phyloP scores from a whole-genome alignment of 441 rosid genomes.

The Flueggea neowawraea region DNA sequence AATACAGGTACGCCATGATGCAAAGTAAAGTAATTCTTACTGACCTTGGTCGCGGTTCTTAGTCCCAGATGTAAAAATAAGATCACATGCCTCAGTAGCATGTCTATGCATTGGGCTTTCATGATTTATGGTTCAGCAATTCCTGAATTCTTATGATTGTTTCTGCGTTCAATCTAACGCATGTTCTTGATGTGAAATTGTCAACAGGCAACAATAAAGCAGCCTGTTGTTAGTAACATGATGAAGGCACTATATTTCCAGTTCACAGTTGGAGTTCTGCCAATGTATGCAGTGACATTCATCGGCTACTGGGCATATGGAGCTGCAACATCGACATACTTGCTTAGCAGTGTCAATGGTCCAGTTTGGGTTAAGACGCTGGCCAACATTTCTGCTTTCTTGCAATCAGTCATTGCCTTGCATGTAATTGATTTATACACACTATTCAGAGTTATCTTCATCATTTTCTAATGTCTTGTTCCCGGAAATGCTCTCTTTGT shows the following conservation, averaged over 20 bases:
- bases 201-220: slow-evolving; percentile 79
- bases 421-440: slow-evolving; percentile 42
- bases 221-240: slow-evolving; percentile 79
- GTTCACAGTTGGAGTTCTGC: slow-evolving; percentile 68
- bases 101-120: background rate
- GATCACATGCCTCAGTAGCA: no score
- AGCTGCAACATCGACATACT: slow-evolving; percentile 54
- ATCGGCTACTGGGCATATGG: slow-evolving; percentile 99
- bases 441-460: no score
- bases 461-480: background rate
- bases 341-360: slow-evolving; percentile 73
- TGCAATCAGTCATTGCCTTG: slow-evolving; percentile 80
- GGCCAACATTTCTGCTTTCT: slow-evolving; percentile 77
- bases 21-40: slow-evolving; percentile 1
- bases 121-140: background rate
- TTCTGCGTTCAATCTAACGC: background rate
- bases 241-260: slow-evolving; percentile 85
- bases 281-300: slow-evolving; percentile 68
- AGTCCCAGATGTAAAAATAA: no score
- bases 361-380: slow-evolving; percentile 79
- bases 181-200: background rate
- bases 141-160: background rate
- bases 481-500: background rate
- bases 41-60: background rate
- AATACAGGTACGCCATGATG: slow-evolving; percentile 58